phyloP scores from a whole-genome alignment of 2,329 filamentous ascomycete genomes.

The Aspergillus proliferans region DNA sequence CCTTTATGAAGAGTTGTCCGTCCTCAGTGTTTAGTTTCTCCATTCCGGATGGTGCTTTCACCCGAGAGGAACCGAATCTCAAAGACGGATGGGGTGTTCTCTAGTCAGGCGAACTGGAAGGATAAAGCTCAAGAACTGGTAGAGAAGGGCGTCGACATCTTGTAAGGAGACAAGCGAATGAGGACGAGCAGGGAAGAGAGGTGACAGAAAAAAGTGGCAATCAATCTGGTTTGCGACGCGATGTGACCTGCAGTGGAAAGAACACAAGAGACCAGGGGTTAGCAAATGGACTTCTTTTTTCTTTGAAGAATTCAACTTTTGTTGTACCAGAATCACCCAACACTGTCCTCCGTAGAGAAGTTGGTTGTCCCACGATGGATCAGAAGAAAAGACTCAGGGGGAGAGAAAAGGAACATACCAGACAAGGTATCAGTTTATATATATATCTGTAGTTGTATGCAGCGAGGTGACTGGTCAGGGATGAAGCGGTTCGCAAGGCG shows the following conservation, averaged over 20 bases:
- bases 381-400: too few species aligned
- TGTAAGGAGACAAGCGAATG: slow-evolving; percentile 17
- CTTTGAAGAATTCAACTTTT: too few species aligned
- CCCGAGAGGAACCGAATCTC: slow-evolving; percentile 16
- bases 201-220: slow-evolving; percentile 7
- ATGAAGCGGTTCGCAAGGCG: too few species aligned
- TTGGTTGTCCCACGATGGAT: too few species aligned
- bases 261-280: neutral
- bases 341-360: too few species aligned
- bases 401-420: too few species aligned
- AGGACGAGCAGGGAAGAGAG: slow-evolving; percentile 4
- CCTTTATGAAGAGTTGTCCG: slow-evolving; percentile 46
- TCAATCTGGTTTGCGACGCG: slow-evolving; percentile 10
- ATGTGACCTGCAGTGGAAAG: slow-evolving; percentile 16
- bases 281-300: neutral
- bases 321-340: too few species aligned
- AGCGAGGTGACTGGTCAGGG: too few species aligned
- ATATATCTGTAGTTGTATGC: too few species aligned
- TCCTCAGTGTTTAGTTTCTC: slow-evolving; percentile 46
- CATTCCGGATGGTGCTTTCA: slow-evolving; percentile 32
- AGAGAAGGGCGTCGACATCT: slow-evolving; percentile 28
- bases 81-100: slow-evolving; percentile 7
- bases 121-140: slow-evolving; percentile 28
- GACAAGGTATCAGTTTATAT: too few species aligned
- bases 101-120: slow-evolving; percentile 27